Evolutionary conservation across 306 rosid genomes (phyloP).

Genomic region (Acmispon strigosus): DNA sequence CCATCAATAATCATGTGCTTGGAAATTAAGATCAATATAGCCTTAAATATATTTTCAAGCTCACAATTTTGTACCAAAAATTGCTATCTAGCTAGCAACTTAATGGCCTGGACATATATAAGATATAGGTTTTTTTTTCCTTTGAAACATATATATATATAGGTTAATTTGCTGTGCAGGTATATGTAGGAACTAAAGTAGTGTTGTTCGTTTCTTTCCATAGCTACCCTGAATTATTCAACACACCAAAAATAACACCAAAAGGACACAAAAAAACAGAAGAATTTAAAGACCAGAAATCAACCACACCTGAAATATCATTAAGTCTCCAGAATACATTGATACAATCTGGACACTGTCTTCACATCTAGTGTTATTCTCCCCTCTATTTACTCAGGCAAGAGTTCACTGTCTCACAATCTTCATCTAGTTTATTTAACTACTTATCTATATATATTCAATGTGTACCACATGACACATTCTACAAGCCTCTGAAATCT

Average conservation of each 20-base stretch:
- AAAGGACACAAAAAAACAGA: neutral
- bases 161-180: neutral
- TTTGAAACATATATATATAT: too few species aligned
- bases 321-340: neutral
- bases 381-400: slow-evolving; percentile 12
- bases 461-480: slow-evolving; percentile 13
- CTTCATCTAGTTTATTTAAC: neutral
- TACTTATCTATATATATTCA: neutral
- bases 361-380: neutral
- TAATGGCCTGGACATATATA: slow-evolving; percentile 4
- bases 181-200: too few species aligned
- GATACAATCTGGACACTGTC: slow-evolving; percentile 4
- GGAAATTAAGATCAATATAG: slow-evolving; percentile 21
- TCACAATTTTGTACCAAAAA: slow-evolving; percentile 31
- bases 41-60: neutral
- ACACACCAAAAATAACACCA: too few species aligned
- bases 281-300: neutral
- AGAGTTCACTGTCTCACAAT: slow-evolving; percentile 3
- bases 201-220: too few species aligned
- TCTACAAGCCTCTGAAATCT: neutral
- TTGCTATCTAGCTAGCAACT: slow-evolving; percentile 8
- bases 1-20: slow-evolving; percentile 62
- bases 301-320: neutral
- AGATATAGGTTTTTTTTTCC: too few species aligned
- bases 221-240: too few species aligned